Conservation (phyloP, 2,329 filamentous ascomycete species). For the Aspergillus sp. region DNA sequence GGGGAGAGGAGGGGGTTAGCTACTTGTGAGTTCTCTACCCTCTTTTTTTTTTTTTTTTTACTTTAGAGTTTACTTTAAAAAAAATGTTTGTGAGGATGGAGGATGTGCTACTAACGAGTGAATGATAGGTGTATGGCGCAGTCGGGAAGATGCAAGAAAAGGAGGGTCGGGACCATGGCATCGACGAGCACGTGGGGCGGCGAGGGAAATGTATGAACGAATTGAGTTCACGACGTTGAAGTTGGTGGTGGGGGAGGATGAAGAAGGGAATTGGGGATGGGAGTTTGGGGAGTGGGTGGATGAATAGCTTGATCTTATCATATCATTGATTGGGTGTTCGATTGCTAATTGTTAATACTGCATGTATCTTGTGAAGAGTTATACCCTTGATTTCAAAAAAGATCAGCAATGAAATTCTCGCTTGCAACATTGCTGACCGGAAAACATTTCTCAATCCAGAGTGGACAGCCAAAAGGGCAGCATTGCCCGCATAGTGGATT, state of each 20-base stretch:
- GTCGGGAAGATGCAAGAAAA: conserved; percentile 61
- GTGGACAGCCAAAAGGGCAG: not conserved
- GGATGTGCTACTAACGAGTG: not conserved
- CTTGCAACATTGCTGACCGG: too few relatives aligned
- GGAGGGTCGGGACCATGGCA: conserved; percentile 61
- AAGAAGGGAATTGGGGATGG: conserved; percentile 54
- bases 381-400: not conserved
- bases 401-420: too few relatives aligned
- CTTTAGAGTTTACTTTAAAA: not conserved
- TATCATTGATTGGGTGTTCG: too few relatives aligned
- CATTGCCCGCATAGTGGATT: conserved; percentile 6
- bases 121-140: conserved; percentile 63
- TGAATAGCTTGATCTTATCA: not conserved
- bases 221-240: conserved; percentile 68
- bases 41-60: not conserved
- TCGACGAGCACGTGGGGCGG: conserved; percentile 53
- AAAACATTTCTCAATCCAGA: too few relatives aligned
- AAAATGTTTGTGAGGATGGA: not conserved
- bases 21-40: conserved; percentile 59
- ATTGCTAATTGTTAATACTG: not conserved
- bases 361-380: not conserved
- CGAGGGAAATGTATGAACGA: conserved; percentile 54
- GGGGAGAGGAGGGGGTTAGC: conserved; percentile 73
- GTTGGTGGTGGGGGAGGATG: conserved; percentile 67
- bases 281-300: conserved; percentile 59